Evolutionary conservation across 352 stramenopile genomes (phyloP).

Genomic region (Phytophthora pistaciae): DNA sequence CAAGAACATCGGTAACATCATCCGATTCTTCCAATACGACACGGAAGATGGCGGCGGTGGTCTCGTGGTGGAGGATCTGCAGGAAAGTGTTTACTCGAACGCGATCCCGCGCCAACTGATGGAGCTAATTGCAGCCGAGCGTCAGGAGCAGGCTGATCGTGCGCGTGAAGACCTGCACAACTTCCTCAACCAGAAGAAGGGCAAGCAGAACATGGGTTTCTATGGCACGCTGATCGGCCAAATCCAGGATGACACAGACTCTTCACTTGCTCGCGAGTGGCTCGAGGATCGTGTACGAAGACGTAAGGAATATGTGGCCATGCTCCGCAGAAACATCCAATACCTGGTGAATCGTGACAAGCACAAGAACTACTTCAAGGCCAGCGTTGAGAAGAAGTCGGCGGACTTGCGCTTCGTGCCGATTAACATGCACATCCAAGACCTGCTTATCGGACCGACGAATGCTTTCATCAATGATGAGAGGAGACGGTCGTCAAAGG

Average conservation of each 20-base stretch:
- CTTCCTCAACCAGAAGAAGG: conserved; percentile 90
- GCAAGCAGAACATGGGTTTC: conserved; percentile 83
- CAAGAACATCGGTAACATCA: conserved; percentile 92
- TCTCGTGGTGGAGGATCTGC: conserved; percentile 86
- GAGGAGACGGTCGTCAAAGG: conserved; percentile 75
- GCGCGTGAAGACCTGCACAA: conserved; percentile 79
- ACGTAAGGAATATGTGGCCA: conserved; percentile 84
- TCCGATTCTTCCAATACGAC: conserved; percentile 91
- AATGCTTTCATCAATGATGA: conserved; percentile 90
- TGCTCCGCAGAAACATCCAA: conserved; percentile 87
- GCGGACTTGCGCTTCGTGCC: conserved; percentile 84
- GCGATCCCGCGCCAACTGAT: conserved; percentile 85
- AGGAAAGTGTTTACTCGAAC: conserved; percentile 83
- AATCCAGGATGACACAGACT: conserved; percentile 89
- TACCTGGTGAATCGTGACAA: conserved; percentile 89
- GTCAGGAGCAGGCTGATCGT: conserved; percentile 83
- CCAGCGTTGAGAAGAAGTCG: conserved; percentile 89
- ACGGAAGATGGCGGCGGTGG: conserved; percentile 81
- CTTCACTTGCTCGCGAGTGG: conserved; percentile 78
- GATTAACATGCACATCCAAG: conserved; percentile 91
- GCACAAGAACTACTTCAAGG: conserved; percentile 92
- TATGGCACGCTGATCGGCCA: conserved; percentile 89
- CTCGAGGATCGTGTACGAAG: conserved; percentile 82
- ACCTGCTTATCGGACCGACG: conserved; percentile 83
- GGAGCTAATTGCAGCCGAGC: conserved; percentile 79